Base-by-base conservation (phyloP, 208 protist genomes). In the Angomonas ambiguus region DNA sequence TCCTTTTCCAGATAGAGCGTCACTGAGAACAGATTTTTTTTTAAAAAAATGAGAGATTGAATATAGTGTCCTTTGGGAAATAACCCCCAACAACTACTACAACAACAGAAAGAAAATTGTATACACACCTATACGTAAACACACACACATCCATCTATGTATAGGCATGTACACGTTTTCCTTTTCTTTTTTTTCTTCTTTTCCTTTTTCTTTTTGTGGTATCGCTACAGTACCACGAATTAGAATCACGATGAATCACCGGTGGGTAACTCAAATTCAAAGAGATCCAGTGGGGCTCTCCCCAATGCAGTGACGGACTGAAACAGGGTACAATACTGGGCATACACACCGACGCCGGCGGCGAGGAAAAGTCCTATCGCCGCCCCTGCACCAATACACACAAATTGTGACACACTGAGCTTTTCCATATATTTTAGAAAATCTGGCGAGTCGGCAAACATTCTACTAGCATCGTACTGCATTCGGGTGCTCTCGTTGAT, bases 391-490 rank as follows among this genome's bases (percentile, higher is more conserved):
- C 48, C 56, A 56, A 79, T 35, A 4, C 57, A 67, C 4, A 66
- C 65, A 16, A 76, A 65, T 31, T 77, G 55, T 11, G 65, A 22
- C 2, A 65, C 62, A 1, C 76, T 78, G 48, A 85, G 41, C 3
- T 71, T 69, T 31, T 86, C 78, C 6, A 88, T 42, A 20, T 65
- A 53, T 34, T 82, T 72, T n/a, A 83, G 13, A 13, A 75, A 62
- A n/a, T 65, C 57, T 11, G 74, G 49, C 8, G 67, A 58, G 32
- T 73, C 65, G 11, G 48, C 55, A 38, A 82, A 61, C 30, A 41
- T 56, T 28, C 79, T 75, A 33, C 60, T 62, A 5, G 68, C 66
- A 58, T 95, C 86, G 71, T 95, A 95, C 62, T 75, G 69, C 49
- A 70, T 70, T 13, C 85, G 80, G 51, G 80, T 87, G 16, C 72